phyloP scores from a whole-genome alignment of 2,329 filamentous ascomycete genomes.

The Anthostomella pinea region DNA sequence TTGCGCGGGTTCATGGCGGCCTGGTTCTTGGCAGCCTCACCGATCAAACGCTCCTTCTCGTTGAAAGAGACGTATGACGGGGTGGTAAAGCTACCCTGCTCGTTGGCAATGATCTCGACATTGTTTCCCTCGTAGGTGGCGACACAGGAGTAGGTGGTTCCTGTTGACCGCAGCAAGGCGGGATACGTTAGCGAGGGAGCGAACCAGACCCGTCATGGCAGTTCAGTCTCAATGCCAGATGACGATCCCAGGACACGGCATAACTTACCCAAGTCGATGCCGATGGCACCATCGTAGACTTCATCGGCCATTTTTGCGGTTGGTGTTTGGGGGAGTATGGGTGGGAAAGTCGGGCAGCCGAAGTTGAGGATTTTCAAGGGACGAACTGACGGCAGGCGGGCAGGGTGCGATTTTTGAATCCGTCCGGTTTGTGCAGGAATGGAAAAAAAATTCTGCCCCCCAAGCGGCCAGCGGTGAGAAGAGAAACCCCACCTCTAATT shows the following conservation, averaged over 20 bases:
- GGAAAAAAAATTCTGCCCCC: slow-evolving; percentile 25
- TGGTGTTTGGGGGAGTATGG: slow-evolving; percentile 10
- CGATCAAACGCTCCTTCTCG: slow-evolving; percentile 96
- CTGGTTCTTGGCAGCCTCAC: slow-evolving; percentile 99
- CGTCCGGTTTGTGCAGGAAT: slow-evolving; percentile 19
- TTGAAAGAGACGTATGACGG: slow-evolving; percentile 99
- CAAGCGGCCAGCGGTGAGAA: slow-evolving; percentile 18
- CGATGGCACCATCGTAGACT: slow-evolving; percentile 99
- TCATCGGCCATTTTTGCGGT: slow-evolving; percentile 78
- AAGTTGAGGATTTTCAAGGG: slow-evolving; percentile 15
- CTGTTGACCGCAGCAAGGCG: slow-evolving; percentile 43
- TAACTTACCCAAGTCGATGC: slow-evolving; percentile 94
- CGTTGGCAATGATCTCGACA: slow-evolving; percentile 99
- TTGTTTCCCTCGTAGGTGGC: slow-evolving; percentile 99
- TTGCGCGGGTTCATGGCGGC: slow-evolving; percentile 98
- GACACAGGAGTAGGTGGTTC: slow-evolving; percentile 99
- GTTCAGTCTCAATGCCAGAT: slow-evolving; percentile 6
- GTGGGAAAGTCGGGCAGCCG: slow-evolving; percentile 16
- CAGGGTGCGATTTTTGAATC: slow-evolving; percentile 19
- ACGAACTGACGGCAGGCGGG: slow-evolving; percentile 10
- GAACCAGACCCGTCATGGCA: not conserved
- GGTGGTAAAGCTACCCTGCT: slow-evolving; percentile 98
- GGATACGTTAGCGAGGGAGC: slow-evolving; percentile 20
- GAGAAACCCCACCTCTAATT: slow-evolving; percentile 13
- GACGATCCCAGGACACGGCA: slow-evolving; percentile 3